Evolutionary conservation across 495 filamentous ascomycete species (phyloP), one percentile per base, ranked within the genome.

Genomic region (Xylaria curta): DNA sequence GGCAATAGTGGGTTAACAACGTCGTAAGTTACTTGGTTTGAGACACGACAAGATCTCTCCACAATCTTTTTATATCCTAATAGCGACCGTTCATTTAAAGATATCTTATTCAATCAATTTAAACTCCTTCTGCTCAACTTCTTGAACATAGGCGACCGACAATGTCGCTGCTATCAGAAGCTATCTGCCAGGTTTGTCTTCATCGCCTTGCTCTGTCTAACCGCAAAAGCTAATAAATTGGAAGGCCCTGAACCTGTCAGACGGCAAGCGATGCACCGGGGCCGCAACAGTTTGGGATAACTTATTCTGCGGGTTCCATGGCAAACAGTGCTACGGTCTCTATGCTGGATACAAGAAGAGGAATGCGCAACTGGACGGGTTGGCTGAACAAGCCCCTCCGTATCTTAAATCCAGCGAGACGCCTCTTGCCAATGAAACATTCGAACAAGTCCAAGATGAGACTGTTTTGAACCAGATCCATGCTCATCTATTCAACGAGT

Each of bases 341-440:
- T 88, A 88, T 71, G 76, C 78, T 69, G 85, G 83, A 26, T 87
- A 87, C 66, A 87, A 87, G 70, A 80, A 75, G 15, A 81, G 85
- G 56, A 85, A 85, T 71, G 78, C 78, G 8, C 75, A 77, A 65
- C 81, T 88, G 15, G 84, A 86, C 66, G 58, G 74, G 9, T 74
- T 86, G 12, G 75, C 80, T 0, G 71, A 75, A 0, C 68, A 75
- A 15, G 74, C 78, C 6, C 84, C 85, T 2, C 21, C 76, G 19
- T 84, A 82, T 64, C 77, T 86, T 9, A 78, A 77, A 8, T 71
- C 68, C 12, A 66, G 78, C 58, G 78, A 74, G 47, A 69, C 72
- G 1, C 59, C 83, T 15, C 78, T 88, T 19, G 78, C 79, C 26
- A 84, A 82, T 68, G 81, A 85, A 66, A 76, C 74, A 0, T 88